Percentiles rank a stretch among this genome's conserved stretches.
These are phyloP conservation scores for Aspergillus biplanus DNA, from an alignment of 495 filamentous ascomycete genomes.

Conservation along the genomic window DNA sequence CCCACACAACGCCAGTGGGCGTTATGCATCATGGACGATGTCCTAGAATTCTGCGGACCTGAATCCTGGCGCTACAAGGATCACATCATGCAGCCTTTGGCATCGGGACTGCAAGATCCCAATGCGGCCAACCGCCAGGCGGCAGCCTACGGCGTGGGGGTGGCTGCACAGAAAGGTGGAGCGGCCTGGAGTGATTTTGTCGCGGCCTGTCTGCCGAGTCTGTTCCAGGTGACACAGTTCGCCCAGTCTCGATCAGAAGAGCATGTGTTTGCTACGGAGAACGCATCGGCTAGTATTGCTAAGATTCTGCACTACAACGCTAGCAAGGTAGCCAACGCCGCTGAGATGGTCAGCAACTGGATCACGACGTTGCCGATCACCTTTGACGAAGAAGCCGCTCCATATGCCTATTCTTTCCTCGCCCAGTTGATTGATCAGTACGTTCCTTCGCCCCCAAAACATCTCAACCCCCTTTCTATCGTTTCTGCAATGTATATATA, in stretches of 20 bases:
- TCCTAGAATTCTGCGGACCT: conserved; percentile 91
- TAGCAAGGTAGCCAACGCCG: conserved; percentile 69
- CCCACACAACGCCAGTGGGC: conserved; percentile 97
- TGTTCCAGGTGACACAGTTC: conserved; percentile 82
- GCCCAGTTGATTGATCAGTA: conserved; percentile 92
- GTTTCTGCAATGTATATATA: background rate
- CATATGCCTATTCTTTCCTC: conserved; percentile 93
- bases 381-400: conserved; percentile 96
- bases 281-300: conserved; percentile 94
- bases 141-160: conserved; percentile 93
- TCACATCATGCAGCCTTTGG: conserved; percentile 82
- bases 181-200: conserved; percentile 81
- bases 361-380: conserved; percentile 86
- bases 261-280: conserved; percentile 96
- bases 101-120: conserved; percentile 79
- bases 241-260: conserved; percentile 85
- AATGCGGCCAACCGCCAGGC: conserved; percentile 95
- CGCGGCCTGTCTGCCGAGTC: conserved; percentile 71
- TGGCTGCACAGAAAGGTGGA: conserved; percentile 93
- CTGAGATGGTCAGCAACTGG: conserved; percentile 78
- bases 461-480: no score
- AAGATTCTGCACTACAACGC: conserved; percentile 92
- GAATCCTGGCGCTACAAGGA: conserved; percentile 80
- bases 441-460: conserved; percentile 49
- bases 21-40: conserved; percentile 97